Conservation (phyloP, 2,329 filamentous ascomycete genomes). For the Hysterium pulicare region DNA sequence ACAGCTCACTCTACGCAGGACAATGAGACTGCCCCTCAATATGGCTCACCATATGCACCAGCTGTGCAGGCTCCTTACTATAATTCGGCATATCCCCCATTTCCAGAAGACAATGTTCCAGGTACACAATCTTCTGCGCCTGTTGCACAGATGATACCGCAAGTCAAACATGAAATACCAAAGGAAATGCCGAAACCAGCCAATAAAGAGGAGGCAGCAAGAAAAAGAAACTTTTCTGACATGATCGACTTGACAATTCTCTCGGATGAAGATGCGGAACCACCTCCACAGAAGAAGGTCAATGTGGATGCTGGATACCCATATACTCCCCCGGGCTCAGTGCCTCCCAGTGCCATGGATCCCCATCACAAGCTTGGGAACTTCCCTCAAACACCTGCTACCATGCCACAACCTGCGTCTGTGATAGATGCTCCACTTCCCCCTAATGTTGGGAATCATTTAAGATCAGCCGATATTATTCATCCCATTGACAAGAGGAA, state of each 20-base stretch:
- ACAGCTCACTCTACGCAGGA: background rate
- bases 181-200: slow-evolving; percentile 23
- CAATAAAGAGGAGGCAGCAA: slow-evolving; percentile 54
- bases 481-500: slow-evolving; percentile 47
- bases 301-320: slow-evolving; percentile 15
- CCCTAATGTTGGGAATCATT: slow-evolving; percentile 4
- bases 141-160: slow-evolving; percentile 31
- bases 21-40: background rate
- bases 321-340: slow-evolving; percentile 10
- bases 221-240: slow-evolving; percentile 54
- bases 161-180: slow-evolving; percentile 22
- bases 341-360: slow-evolving; percentile 10
- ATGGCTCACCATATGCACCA: slow-evolving; percentile 2
- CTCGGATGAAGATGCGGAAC: slow-evolving; percentile 45
- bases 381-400: background rate
- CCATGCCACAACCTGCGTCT: background rate
- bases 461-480: slow-evolving; percentile 33
- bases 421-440: background rate
- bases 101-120: slow-evolving; percentile 10
- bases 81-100: slow-evolving; percentile 13
- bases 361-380: slow-evolving; percentile 7
- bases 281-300: slow-evolving; percentile 33
- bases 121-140: slow-evolving; percentile 18
- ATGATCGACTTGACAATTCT: slow-evolving; percentile 51
- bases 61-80: slow-evolving; percentile 14